These are phyloP conservation scores for Stachybotrys chlorohalonatus DNA, from an alignment of 2,329 filamentous ascomycete species.

Conservation along the genomic window DNA sequence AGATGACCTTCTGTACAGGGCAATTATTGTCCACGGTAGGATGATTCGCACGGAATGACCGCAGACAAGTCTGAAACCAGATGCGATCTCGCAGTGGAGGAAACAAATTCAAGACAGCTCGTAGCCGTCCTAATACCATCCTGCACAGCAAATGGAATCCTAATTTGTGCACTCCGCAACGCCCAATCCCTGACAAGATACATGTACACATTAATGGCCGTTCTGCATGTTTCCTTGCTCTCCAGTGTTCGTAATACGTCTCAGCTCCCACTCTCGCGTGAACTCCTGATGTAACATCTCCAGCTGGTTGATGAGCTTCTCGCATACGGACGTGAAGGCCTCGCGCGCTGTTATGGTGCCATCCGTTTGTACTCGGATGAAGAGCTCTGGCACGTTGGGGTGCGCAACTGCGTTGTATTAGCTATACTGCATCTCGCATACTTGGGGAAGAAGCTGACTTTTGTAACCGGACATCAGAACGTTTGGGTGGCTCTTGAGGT, in stretches of 20 bases:
- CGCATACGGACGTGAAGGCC: conserved; percentile 71
- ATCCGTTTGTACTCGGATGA: conserved; percentile 84
- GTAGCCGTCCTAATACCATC: background rate
- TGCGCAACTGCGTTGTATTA: conserved; percentile 34
- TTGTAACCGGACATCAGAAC: conserved; percentile 92
- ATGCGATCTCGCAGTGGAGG: background rate
- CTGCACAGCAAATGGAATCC: background rate
- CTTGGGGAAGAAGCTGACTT: conserved; percentile 36
- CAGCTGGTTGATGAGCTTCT: conserved; percentile 73
- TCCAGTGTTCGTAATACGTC: conserved; percentile 69
- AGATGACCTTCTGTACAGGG: background rate
- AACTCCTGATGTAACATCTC: conserved; percentile 78
- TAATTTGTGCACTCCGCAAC: conserved; percentile 10
- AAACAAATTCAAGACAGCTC: conserved; percentile 3
- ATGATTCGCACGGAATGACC: no score
- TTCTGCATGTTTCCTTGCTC: conserved; percentile 40
- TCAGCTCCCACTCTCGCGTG: conserved; percentile 82
- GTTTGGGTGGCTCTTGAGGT: conserved; percentile 75
- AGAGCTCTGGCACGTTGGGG: conserved; percentile 51
- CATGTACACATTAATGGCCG: background rate
- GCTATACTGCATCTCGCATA: no score
- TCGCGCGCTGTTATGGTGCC: conserved; percentile 83
- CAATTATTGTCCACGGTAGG: no score
- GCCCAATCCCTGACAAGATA: conserved; percentile 5
- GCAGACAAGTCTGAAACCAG: no score